Evolutionary conservation across 2,329 filamentous ascomycete species (phyloP), one percentile per base, ranked within the genome.

Genomic region (Fusarium dimerum): DNA sequence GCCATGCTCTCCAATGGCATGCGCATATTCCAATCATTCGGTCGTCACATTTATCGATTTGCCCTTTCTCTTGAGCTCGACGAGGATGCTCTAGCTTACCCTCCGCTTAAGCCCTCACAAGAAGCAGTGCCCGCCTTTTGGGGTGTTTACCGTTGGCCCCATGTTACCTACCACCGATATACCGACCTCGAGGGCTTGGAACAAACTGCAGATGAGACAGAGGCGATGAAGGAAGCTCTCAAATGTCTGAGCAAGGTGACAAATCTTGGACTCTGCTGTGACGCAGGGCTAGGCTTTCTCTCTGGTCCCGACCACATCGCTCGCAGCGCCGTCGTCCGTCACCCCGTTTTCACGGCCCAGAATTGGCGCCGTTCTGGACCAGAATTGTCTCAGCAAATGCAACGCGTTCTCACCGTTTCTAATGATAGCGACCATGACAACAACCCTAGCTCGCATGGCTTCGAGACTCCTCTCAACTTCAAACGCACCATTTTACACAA

Each of bases 41-140:
- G 83, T 11, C 71, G 73, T 30, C 78, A 83, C 49, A 86, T 90
- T 50, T 72, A 74, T 29, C 79, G 78, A 48, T 88, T 87, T 62
- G 87, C 84, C 6, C 80, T 90, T 65, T 84, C 84, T 20, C 84
- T 89, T 55, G 86, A 89, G 62, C 76, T 89, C n/a, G 79, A 82
- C 50, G 82, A 87, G 63, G 68, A 70, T 39, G 72, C 70, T 13
- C 65, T 80, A 11, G 70, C 73, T 12, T 69, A 73, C 20, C 83
- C 85, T 8, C 82, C 81, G 1, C 61, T 75, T n/a, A 87, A 88
- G 61, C 73, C 74, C 6, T 71, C 76, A 7, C 81, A 84, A 34
- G 75, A 84, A 56, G 74, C 76, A 20, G 71, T 84, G 30, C 73
- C 76, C 4, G 76, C 81, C 38, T 86, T 85, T 59, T 88, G 85